Evolutionary conservation across 257 asterid genomes (phyloP).

Genomic region (Lithospermum erythrorhizon): DNA sequence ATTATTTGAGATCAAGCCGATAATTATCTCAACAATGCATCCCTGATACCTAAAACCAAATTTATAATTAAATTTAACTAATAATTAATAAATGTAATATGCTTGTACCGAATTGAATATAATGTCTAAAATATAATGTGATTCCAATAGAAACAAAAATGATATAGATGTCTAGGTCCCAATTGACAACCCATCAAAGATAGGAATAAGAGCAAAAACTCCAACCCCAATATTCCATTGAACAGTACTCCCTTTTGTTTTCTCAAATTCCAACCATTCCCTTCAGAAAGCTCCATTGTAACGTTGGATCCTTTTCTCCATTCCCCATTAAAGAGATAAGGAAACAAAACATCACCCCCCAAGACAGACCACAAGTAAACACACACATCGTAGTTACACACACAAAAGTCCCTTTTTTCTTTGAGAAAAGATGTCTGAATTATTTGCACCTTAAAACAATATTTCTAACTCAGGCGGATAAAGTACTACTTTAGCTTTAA

Average conservation of each 20-base stretch:
- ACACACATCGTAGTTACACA: slow-evolving; percentile 3
- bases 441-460: slow-evolving; percentile 13
- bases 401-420: slow-evolving; percentile 8
- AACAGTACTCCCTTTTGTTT: slow-evolving; percentile 26
- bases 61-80: no score
- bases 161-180: no score
- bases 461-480: no score
- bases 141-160: no score
- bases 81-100: no score
- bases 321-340: background rate
- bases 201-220: slow-evolving; percentile 5
- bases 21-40: no score
- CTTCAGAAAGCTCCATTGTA: slow-evolving; percentile 8
- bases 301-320: slow-evolving; percentile 7
- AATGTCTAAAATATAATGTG: no score
- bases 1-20: no score
- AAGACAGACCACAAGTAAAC: background rate
- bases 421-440: slow-evolving; percentile 11
- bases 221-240: slow-evolving; percentile 27
- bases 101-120: no score
- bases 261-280: slow-evolving; percentile 45
- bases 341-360: slow-evolving; percentile 2
- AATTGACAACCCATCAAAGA: slow-evolving; percentile 3
- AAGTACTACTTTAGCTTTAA: no score
- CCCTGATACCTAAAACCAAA: no score